Evolutionary conservation across 345 rosid species (phyloP), one percentile per base, ranked within the genome.

Genomic region (Combretum micranthum): DNA sequence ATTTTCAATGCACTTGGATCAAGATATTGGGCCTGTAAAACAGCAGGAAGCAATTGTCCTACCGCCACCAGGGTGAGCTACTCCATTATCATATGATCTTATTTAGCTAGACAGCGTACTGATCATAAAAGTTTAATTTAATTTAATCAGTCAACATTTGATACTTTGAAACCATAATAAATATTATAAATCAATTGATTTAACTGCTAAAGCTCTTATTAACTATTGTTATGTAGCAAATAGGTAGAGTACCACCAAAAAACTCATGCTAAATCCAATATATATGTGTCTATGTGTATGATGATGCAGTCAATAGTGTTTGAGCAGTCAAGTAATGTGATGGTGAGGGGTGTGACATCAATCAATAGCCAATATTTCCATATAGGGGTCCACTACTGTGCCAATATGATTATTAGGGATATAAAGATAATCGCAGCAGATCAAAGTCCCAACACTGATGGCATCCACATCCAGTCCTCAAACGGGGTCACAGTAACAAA

Each of bases 401-500:
- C 4, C 10, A 26, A 53, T 42, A 15, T 72, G 0, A 56, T 2
- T 12, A 13, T 75, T 1, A n/a, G 44, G 0, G 52, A 32, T 0
- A 7, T 78, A 0, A 49, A 1, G n/a, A 58, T 83, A 19, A 20
- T 39, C 11, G 85, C 89, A 15, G 85, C 89, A 2, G 53, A 20
- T 1, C 52, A 73, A 18, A 85, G 93, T 52, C 93, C 85, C 0
- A 85, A 85, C 71, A 85, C 89, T 0, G 85, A 80, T 53, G 93
- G 86, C 44, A 77, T 80, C 54, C 80, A 83, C 23, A 62, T 85
- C 0, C 75, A 62, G 5, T 50, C 57, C 15, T 76, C 84, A 12
- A 63, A 64, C 11, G 47, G 57, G 42, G 53, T 82, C 15, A 42
- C 42, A 2, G 46, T 83, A 42, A 53, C 57, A 4, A 62, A 75